These are phyloP conservation scores for Talaromyces liani DNA, from an alignment of 495 filamentous ascomycete genomes.

Conservation along the genomic window DNA sequence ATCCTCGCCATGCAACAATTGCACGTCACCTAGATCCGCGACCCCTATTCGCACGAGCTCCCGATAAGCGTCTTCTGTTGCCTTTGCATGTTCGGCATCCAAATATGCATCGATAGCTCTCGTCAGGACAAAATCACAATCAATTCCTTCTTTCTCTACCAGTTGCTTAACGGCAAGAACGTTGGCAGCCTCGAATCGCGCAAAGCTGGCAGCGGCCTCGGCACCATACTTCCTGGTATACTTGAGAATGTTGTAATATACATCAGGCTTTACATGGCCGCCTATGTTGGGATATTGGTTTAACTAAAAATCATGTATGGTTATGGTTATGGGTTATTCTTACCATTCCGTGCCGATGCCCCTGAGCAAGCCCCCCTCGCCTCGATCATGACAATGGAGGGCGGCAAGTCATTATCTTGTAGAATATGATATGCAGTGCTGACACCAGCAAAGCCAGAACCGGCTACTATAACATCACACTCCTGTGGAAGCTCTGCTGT, in stretches of 20 bases:
- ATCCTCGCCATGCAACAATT: not conserved
- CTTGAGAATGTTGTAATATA: not conserved
- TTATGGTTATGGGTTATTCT: not conserved
- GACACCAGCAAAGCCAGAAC: conserved; percentile 64
- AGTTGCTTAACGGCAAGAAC: not conserved
- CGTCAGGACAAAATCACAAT: conserved; percentile 2
- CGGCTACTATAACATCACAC: conserved; percentile 62
- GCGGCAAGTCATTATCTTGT: conserved; percentile 34
- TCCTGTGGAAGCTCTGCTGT: conserved; percentile 52
- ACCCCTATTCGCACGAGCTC: not conserved
- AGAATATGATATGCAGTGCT: conserved; percentile 60
- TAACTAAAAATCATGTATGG: not conserved
- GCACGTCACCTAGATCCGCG: not conserved
- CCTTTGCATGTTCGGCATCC: not conserved
- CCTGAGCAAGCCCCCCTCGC: conserved; percentile 72
- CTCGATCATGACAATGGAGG: conserved; percentile 57
- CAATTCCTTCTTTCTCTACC: not conserved
- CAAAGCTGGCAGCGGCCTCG: not conserved
- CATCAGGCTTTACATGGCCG: not conserved
- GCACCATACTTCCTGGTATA: not conserved
- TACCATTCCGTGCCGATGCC: conserved; percentile 50
- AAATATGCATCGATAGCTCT: not conserved
- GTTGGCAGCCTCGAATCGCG: not conserved
- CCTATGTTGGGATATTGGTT: not conserved
- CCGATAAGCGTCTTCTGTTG: not conserved